These are phyloP conservation scores for Scheffersomyces cryptocercus DNA, from an alignment of 1,139 yeast genomes.

Conservation along the genomic window DNA sequence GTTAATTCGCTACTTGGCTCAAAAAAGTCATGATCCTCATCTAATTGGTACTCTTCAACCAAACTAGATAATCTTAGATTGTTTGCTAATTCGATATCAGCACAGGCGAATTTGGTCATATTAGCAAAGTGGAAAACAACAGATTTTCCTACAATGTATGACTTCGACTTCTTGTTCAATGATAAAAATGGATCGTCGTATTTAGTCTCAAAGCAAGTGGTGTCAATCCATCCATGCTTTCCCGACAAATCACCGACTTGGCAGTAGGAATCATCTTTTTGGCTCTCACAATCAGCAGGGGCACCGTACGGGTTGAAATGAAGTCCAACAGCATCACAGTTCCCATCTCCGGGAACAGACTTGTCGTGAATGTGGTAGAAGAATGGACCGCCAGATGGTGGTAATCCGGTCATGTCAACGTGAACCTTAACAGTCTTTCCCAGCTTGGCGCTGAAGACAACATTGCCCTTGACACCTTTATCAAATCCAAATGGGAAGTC, in stretches of 20 bases:
- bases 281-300: slow-evolving; percentile 41
- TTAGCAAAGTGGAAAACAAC: slow-evolving; percentile 53
- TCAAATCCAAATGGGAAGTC: slow-evolving; percentile 53
- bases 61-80: slow-evolving; percentile 25
- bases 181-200: slow-evolving; percentile 57
- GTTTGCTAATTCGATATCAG: slow-evolving; percentile 46
- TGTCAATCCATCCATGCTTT: slow-evolving; percentile 59
- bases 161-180: slow-evolving; percentile 45
- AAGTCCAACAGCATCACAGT: slow-evolving; percentile 50
- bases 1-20: slow-evolving; percentile 8
- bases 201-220: slow-evolving; percentile 54
- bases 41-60: slow-evolving; percentile 23
- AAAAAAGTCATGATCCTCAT: slow-evolving; percentile 9
- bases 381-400: slow-evolving; percentile 58
- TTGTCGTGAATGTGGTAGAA: slow-evolving; percentile 57
- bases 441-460: slow-evolving; percentile 47
- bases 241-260: slow-evolving; percentile 66
- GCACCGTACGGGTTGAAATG: slow-evolving; percentile 59
- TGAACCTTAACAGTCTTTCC: slow-evolving; percentile 57
- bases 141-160: slow-evolving; percentile 54
- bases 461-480: slow-evolving; percentile 45
- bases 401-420: slow-evolving; percentile 60
- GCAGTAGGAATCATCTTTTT: slow-evolving; percentile 52
- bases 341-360: slow-evolving; percentile 43
- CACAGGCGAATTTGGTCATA: slow-evolving; percentile 57